Base-by-base conservation (phyloP, 495 filamentous ascomycete genomes). In the Neurospora sp. region DNA sequence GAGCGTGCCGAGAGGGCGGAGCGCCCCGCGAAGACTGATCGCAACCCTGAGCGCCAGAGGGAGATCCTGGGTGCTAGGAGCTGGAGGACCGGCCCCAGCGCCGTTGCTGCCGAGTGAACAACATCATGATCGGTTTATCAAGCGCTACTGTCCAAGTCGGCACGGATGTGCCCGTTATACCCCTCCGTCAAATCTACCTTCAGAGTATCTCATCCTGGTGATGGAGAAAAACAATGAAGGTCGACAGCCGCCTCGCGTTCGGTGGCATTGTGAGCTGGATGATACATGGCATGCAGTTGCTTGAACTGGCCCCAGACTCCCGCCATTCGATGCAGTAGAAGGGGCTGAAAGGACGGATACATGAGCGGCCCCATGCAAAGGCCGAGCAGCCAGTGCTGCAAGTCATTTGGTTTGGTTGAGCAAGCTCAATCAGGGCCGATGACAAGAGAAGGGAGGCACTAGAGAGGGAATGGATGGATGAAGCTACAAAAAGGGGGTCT, bases 21-120 rank as follows among this genome's bases (percentile, higher is more conserved):
- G 37, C 74, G 74, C 31, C 41, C 73, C 49, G 72, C 74, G 69
- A 75, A 38, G 39, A 71, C 49, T 41, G 76, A 72, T 9, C 54
- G 54, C 54, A 62, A 62, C 54, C 54, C 54, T 31, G 54, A 62
- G 31, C 70, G 72, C 18, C 75, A 76, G 72, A 42, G 71, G 66
- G 70, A 44, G 23, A 78, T 78, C 31, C 71, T 78, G 31, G 71
- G 75, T 2, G 72, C 76, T 3, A 73, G 62, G 49, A 78, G 72
- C 73, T 78, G 76, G 76, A 73, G 76, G 70, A 27, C 54, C 37
- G 18, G 23, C 37, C 72, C 74, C 27, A 31, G 72, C 60, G 18
- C 72, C 39, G 72, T 62, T 62, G 72, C 60, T n/a, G 37, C 72
- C 35, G 60, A 73, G 72, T 73, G 46, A 60, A 72, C 12, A 12